These are phyloP conservation scores for Metschnikowia amazonensis DNA, from an alignment of 805 yeast species.

Conservation along the genomic window DNA sequence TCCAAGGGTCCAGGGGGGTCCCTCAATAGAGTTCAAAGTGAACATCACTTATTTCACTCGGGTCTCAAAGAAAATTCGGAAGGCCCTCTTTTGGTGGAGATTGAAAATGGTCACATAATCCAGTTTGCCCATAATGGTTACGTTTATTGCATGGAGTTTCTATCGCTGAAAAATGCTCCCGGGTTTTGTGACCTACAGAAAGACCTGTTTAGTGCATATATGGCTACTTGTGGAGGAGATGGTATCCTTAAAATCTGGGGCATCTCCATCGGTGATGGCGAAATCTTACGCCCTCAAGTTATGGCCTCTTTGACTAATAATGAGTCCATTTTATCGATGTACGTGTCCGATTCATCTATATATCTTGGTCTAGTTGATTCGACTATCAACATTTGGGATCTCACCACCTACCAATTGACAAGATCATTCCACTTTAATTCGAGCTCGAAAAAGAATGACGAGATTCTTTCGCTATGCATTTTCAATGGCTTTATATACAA, in stretches of 20 bases:
- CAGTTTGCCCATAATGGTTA: slow-evolving; percentile 91
- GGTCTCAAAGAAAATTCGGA: slow-evolving; percentile 3
- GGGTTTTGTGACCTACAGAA: slow-evolving; percentile 20
- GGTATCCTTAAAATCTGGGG: slow-evolving; percentile 85
- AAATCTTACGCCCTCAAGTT: slow-evolving; percentile 4
- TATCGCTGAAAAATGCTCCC: slow-evolving; percentile 13
- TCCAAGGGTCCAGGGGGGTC: slow-evolving; percentile 81
- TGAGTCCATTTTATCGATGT: slow-evolving; percentile 69
- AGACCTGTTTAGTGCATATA: slow-evolving; percentile 14
- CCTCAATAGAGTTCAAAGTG: slow-evolving; percentile 27
- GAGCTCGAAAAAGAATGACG: slow-evolving; percentile 15
- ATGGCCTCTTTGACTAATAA: slow-evolving; percentile 48
- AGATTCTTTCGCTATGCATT: slow-evolving; percentile 57
- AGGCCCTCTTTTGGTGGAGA: slow-evolving; percentile 49
- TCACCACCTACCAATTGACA: slow-evolving; percentile 71
- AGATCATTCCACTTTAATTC: slow-evolving; percentile 36
- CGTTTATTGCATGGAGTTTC: slow-evolving; percentile 62
- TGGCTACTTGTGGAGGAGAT: slow-evolving; percentile 78
- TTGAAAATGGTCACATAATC: slow-evolving; percentile 61
- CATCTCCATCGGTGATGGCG: slow-evolving; percentile 12
- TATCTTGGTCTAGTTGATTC: slow-evolving; percentile 83
- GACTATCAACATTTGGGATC: slow-evolving; percentile 77
- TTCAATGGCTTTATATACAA: slow-evolving; percentile 57
- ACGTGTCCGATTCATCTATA: slow-evolving; percentile 59
- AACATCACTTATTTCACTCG: slow-evolving; percentile 21